Evolutionary conservation across 768 basidiomycete species (phyloP).

Genomic region (Pleurotus giganteus): DNA sequence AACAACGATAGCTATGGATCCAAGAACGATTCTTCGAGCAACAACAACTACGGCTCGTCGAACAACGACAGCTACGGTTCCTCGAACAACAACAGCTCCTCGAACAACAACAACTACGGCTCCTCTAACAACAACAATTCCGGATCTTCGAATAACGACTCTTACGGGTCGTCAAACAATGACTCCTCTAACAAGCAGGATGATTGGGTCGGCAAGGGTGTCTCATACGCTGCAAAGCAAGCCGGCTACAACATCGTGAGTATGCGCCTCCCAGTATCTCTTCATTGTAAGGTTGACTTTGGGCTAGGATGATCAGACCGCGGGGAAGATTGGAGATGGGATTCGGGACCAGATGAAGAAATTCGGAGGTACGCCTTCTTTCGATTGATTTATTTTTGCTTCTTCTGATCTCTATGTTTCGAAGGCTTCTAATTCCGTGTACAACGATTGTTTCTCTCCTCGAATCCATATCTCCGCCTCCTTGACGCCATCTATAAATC

Average conservation of each 20-base stretch:
- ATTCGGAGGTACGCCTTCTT: neutral
- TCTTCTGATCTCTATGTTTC: too few relatives aligned
- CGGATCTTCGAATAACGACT: constrained; percentile 12
- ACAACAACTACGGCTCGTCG: constrained; percentile 17
- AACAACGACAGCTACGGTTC: constrained; percentile 11
- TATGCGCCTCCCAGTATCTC: constrained; percentile 3
- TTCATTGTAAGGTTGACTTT: neutral
- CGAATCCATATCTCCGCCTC: too few relatives aligned
- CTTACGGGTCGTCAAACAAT: constrained; percentile 12
- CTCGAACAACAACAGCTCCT: constrained; percentile 14
- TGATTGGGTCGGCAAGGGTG: constrained; percentile 37
- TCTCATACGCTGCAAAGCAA: constrained; percentile 34
- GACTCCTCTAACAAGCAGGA: constrained; percentile 13
- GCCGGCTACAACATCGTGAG: constrained; percentile 46
- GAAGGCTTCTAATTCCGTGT: too few relatives aligned
- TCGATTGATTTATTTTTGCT: too few relatives aligned
- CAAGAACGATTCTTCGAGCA: constrained; percentile 18
- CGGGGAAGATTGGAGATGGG: constrained; percentile 2
- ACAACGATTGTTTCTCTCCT: too few relatives aligned
- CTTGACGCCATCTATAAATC: too few relatives aligned
- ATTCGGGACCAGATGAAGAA: constrained; percentile 1
- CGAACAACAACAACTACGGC: constrained; percentile 15
- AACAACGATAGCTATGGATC: constrained; percentile 22
- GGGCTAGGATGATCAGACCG: neutral
- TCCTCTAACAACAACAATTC: constrained; percentile 1